Evolutionary conservation across 805 yeast species (phyloP).

Genomic region (Myxozyma geophila): DNA sequence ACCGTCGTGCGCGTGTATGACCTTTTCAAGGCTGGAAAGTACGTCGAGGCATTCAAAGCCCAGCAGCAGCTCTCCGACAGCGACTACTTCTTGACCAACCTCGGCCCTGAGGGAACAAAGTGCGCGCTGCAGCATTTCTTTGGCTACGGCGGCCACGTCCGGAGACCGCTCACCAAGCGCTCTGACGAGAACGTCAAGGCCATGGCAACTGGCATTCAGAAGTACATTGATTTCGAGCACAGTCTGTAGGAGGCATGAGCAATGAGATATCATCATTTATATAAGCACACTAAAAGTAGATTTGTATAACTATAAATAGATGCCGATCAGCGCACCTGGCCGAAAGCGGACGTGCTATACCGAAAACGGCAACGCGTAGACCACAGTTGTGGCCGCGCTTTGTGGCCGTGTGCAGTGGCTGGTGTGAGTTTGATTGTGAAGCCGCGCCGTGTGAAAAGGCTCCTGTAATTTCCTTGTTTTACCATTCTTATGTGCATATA

Average conservation of each 20-base stretch:
- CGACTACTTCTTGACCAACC: constrained; percentile 45
- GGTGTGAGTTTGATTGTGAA: background rate
- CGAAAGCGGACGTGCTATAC: background rate
- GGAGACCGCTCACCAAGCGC: constrained; percentile 28
- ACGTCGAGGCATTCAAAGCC: constrained; percentile 50
- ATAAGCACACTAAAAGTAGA: no score
- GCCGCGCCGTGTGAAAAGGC: no score
- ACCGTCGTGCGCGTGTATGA: constrained; percentile 47
- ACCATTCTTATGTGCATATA: no score
- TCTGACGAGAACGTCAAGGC: constrained; percentile 3
- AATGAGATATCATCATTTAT: no score
- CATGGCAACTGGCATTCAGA: constrained; percentile 6
- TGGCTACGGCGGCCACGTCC: constrained; percentile 36
- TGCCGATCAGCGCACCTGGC: background rate
- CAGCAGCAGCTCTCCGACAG: constrained; percentile 52
- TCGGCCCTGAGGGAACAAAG: constrained; percentile 39
- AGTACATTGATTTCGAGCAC: constrained; percentile 17
- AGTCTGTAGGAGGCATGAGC: constrained; percentile 4
- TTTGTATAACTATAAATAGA: background rate
- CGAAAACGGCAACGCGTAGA: background rate
- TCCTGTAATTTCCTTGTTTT: background rate
- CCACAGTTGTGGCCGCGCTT: background rate
- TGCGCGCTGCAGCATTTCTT: constrained; percentile 26
- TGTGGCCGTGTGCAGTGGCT: background rate
- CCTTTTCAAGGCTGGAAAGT: constrained; percentile 50